These are phyloP conservation scores for Pythium monospermum DNA, from an alignment of 352 stramenopile species.

Conservation along the genomic window DNA sequence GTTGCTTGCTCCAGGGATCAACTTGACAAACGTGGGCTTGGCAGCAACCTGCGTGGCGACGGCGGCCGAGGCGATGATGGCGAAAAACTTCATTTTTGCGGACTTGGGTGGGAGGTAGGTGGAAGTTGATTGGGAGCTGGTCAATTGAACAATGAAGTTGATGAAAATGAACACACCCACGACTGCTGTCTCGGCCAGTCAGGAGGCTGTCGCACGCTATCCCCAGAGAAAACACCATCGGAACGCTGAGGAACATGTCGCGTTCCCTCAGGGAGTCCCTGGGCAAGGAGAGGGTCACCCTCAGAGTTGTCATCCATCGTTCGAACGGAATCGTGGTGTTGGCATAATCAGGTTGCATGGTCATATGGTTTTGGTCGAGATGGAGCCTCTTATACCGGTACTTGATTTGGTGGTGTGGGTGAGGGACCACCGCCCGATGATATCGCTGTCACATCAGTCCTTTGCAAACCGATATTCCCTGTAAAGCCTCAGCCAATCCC, in stretches of 20 bases:
- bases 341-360: neutral
- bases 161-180: neutral
- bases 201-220: no score
- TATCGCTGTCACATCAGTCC: no score
- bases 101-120: neutral
- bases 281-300: no score
- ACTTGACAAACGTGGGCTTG: conserved; percentile 14
- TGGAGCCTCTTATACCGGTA: neutral
- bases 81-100: conserved; percentile 21
- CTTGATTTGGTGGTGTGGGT: neutral
- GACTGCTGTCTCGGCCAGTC: neutral
- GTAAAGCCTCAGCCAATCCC: neutral
- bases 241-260: no score
- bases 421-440: no score
- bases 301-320: no score
- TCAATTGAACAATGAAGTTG: conserved; percentile 6
- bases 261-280: no score
- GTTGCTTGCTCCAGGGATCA: conserved; percentile 15
- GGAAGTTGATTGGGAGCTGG: conserved; percentile 4
- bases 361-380: neutral
- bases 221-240: no score
- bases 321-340: neutral
- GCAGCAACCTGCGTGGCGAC: conserved; percentile 11
- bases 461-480: neutral
- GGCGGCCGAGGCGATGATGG: neutral